phyloP scores from a whole-genome alignment of 75 land plant species.

The Sequoiadendron giganteum region DNA sequence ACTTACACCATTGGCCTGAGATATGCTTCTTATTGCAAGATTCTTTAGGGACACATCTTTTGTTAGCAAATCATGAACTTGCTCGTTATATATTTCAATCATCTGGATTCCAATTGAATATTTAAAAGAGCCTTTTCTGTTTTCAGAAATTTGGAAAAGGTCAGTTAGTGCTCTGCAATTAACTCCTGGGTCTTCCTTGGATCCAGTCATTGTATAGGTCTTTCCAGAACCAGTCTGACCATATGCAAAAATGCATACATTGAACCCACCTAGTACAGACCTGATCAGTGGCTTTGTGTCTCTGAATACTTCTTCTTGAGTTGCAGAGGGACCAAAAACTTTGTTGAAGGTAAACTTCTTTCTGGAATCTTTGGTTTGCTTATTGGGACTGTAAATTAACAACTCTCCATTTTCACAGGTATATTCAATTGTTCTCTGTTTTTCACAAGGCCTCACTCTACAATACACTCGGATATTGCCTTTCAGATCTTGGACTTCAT shows the following conservation, averaged over 20 bases:
- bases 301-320: constrained; percentile 87
- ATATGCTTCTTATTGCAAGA: constrained; percentile 83
- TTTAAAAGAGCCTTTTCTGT: background rate
- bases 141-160: no score
- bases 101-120: constrained; percentile 96
- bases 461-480: constrained; percentile 98
- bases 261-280: no score
- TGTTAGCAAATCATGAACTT: constrained; percentile 90
- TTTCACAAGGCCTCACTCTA: constrained; percentile 73
- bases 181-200: no score
- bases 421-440: constrained; percentile 61
- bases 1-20: constrained; percentile 90
- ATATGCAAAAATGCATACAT: no score
- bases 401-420: constrained; percentile 93
- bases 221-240: no score
- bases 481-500: constrained; percentile 92
- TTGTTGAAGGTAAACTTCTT: constrained; percentile 84
- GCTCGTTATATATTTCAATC: constrained; percentile 98
- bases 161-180: no score
- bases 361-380: constrained; percentile 75
- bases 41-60: constrained; percentile 55
- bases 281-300: no score
- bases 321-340: constrained; percentile 64
- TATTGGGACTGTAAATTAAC: constrained; percentile 68
- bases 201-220: no score